Conservation (phyloP, 805 yeast species). For the Zygotorulaspora danielsina region DNA sequence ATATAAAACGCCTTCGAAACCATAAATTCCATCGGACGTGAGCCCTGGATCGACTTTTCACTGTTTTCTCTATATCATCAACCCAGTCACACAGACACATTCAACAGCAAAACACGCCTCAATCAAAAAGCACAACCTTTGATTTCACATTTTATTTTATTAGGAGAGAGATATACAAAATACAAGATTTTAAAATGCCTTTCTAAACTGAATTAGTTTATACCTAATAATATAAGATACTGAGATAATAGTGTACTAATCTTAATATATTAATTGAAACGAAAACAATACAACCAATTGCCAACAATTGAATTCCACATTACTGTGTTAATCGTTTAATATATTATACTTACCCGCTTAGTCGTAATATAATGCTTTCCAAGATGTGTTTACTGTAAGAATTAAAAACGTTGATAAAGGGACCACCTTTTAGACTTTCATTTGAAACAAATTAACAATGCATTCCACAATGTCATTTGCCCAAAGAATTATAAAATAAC, state of each 20-base stretch:
- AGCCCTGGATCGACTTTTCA: no score
- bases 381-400: conserved; percentile 2
- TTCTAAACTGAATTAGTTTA: background rate
- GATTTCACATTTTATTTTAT: conserved; percentile 1
- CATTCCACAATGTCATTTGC: background rate
- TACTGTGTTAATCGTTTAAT: conserved; percentile 2
- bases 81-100: no score
- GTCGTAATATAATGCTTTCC: background rate
- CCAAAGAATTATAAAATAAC: no score
- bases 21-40: no score
- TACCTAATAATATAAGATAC: background rate
- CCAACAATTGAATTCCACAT: no score
- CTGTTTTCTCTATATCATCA: no score
- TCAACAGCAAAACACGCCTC: no score
- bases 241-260: background rate
- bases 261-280: no score
- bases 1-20: no score
- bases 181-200: background rate
- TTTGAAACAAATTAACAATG: background rate
- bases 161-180: conserved; percentile 2
- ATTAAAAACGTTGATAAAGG: background rate
- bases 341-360: background rate
- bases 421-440: conserved; percentile 1
- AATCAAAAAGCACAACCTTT: no score
- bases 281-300: background rate